phyloP scores from a whole-genome alignment of 768 basidiomycete genomes.

The Suillus hirtellus region DNA sequence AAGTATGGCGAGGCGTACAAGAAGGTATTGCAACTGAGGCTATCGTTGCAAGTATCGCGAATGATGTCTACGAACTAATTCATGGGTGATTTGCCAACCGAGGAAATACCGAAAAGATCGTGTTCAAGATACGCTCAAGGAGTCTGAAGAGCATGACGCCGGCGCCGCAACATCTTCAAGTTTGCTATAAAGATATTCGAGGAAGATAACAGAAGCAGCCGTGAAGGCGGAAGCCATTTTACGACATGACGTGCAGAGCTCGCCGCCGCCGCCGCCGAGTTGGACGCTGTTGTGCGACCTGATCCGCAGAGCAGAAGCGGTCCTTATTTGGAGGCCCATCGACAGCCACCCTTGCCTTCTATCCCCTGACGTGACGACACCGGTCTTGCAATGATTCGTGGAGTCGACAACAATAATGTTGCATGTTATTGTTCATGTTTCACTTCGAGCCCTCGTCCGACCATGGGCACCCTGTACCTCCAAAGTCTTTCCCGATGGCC shows the following conservation, averaged over 20 bases:
- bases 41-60: slow-evolving; percentile 53
- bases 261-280: slow-evolving; percentile 44
- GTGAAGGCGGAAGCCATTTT: slow-evolving; percentile 37
- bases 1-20: slow-evolving; percentile 78
- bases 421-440: slow-evolving; percentile 48
- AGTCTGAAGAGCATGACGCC: slow-evolving; percentile 46
- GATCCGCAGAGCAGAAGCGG: slow-evolving; percentile 70
- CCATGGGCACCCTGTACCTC: background rate
- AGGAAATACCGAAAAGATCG: slow-evolving; percentile 34
- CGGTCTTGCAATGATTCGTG: slow-evolving; percentile 20
- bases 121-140: slow-evolving; percentile 36
- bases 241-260: slow-evolving; percentile 45
- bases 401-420: slow-evolving; percentile 24
- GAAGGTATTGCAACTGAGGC: slow-evolving; percentile 60
- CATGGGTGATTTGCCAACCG: slow-evolving; percentile 37
- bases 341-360: slow-evolving; percentile 26
- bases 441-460: slow-evolving; percentile 66
- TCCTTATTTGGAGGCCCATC: slow-evolving; percentile 49
- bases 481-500: slow-evolving; percentile 36
- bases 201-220: slow-evolving; percentile 25
- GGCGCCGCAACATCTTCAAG: slow-evolving; percentile 45
- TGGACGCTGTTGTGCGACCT: slow-evolving; percentile 49
- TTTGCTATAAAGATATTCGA: slow-evolving; percentile 43
- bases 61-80: slow-evolving; percentile 43
- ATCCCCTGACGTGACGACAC: slow-evolving; percentile 25